Evolutionary conservation across 345 rosid species (phyloP), one percentile per base, ranked within the genome.

Genomic region (Punica granatum): DNA sequence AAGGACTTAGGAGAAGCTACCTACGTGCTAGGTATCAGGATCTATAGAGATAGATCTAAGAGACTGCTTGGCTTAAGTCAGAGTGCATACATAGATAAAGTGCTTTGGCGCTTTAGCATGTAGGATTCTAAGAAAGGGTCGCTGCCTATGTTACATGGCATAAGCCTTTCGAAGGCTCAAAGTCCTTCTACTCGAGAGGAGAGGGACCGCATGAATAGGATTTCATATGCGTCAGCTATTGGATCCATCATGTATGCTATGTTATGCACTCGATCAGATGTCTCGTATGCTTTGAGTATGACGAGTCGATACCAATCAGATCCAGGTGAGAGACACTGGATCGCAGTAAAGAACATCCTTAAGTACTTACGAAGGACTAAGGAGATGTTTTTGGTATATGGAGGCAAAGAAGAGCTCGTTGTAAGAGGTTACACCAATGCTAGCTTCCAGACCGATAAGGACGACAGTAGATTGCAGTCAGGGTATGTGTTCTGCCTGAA

Each of bases 1-100:
- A 25, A 58, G 2, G 62, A 58, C 34, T 26, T 58, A 0, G 62
- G 62, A 14, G 7, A 58, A n/a, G 32, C 19, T 10, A 58, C 62
- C 62, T 58, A 58, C 21, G 12, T 58, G 2, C 4, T 58, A 26
- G 32, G 62, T 25, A 30, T 58, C 13, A 26, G 21, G 62, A 26
- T 58, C 32, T 58, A 58, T 58, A 58, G 62, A 58, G 62, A 58
- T 58, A 58, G 62, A 58, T 58, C 62, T 0, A 58, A 32, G 18
- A 28, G 12, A 26, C 7, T 58, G 15, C 16, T 58, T 18, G 62
- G 62, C 31, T 32, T 23, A 10, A 25, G 34, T 12, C 30, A 58
- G 34, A 26, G 4, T 5, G 25, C 14, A 25, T 58, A 58, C 12
- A 6, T 44, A 7, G 48, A 43, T 15, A 43, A 43, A 15, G 48